Conservation (phyloP, 139 green algal genomes). For the Tetraselmis chui region DNA sequence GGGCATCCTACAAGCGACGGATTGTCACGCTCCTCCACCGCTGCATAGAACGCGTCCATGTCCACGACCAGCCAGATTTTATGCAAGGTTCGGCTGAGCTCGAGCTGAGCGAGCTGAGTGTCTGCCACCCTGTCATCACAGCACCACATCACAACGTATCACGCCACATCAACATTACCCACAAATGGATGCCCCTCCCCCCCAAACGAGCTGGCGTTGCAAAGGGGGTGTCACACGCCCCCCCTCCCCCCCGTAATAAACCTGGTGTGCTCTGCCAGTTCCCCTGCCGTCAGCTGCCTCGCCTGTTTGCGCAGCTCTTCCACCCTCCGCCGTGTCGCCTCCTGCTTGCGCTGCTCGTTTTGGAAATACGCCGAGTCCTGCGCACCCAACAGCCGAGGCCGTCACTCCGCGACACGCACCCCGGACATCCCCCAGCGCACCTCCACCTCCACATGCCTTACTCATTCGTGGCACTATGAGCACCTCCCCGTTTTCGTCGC, state of each 20-base stretch:
- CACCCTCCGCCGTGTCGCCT: conserved; percentile 3
- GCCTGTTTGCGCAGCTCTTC: conserved; percentile 39
- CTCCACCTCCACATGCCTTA: too few species aligned
- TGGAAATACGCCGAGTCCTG: conserved; percentile 75
- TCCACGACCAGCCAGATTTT: conserved; percentile 74
- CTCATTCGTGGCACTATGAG: too few species aligned
- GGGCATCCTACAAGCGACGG: conserved; percentile 46
- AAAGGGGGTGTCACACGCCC: too few species aligned
- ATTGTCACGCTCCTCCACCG: conserved; percentile 60
- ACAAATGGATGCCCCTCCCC: too few species aligned
- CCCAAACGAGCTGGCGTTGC: too few species aligned
- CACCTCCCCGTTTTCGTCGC: too few species aligned
- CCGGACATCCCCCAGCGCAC: too few species aligned
- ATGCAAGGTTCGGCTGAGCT: conserved; percentile 30
- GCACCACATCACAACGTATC: too few species aligned
- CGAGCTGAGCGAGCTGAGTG: conserved; percentile 54
- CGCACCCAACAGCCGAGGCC: neutral
- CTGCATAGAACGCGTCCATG: conserved; percentile 90
- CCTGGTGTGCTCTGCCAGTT: conserved; percentile 47
- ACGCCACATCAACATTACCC: too few species aligned
- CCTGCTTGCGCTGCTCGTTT: conserved; percentile 89
- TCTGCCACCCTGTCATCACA: conserved; percentile 9
- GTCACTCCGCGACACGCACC: too few species aligned
- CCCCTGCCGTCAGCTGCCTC: conserved; percentile 9
- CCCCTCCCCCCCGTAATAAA: too few species aligned